Base-by-base conservation (phyloP, 371 early-diverging fungal genomes). In the Funneliformis caledonium region DNA sequence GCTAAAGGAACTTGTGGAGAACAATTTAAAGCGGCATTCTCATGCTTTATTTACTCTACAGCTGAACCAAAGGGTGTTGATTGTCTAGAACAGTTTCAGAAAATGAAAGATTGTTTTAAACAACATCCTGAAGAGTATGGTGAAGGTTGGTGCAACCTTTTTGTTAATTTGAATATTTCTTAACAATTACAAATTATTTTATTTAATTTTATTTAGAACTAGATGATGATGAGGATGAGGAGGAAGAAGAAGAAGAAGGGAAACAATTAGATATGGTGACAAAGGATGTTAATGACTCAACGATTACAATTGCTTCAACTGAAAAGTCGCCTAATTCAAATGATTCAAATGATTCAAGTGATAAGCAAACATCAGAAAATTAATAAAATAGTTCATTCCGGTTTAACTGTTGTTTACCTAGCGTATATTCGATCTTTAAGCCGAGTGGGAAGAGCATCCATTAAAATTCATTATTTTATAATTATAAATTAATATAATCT, bases 1-100 rank as follows among this genome's bases (percentile, higher is more conserved):
- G 96, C 96, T 42, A 91, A 93, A n/a, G 95, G 95, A 14, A 97
- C 99, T 11, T 99, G 99, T 85, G 98, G 98, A 48, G 96, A 97
- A 78, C 87, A 92, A 78, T 99, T 99, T 90, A 97, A 97, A 86
- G 94, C 92, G 16, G 98, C 98, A 12, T 99, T 99, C 83, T 95
- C 97, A 37, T 99, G 99, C 86, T 99, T 98, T 89, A 96, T 97
- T 26, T 94, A 93, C 82, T 96, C 96, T 1, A 91, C 87, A 61
- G 94, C 82, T 2, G 87, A 87, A 78, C 96, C 95, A 59, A 95
- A 96, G 84, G 96, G 96, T 11, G 88, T 93, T 31, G 96, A 96
- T 83, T 96, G 96, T 82, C 88, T 96, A 16, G 94, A 93, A 12
- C 88, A 89, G 72, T 96, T 96, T 83, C 90, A 90, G 84, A 91